These are phyloP conservation scores for Aspergillus taichungensis DNA, from an alignment of 495 filamentous ascomycete species.

Conservation along the genomic window DNA sequence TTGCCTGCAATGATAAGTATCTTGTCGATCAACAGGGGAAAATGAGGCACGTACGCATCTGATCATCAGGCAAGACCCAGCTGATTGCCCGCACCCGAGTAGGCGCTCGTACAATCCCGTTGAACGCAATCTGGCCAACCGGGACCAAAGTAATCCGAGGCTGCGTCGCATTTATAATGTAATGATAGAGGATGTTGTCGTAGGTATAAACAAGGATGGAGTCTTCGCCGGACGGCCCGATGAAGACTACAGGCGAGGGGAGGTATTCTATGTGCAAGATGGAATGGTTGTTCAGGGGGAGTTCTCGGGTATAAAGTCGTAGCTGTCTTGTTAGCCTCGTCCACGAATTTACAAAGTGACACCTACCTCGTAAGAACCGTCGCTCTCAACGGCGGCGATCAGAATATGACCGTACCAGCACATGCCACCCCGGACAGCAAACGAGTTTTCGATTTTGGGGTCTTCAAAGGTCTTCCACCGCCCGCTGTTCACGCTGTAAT, in stretches of 20 bases:
- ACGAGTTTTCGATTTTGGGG: slow-evolving; percentile 72
- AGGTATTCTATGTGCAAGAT: slow-evolving; percentile 69
- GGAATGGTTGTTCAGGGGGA: slow-evolving; percentile 61
- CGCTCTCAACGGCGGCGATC: slow-evolving; percentile 84
- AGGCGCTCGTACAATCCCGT: slow-evolving; percentile 91
- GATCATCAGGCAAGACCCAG: slow-evolving; percentile 91
- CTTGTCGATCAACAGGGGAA: not conserved
- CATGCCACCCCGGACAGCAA: slow-evolving; percentile 90
- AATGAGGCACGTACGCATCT: slow-evolving; percentile 51
- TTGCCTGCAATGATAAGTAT: slow-evolving; percentile 42
- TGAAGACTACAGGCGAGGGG: slow-evolving; percentile 73
- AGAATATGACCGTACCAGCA: slow-evolving; percentile 97
- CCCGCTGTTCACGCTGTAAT: slow-evolving; percentile 91
- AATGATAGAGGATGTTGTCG: slow-evolving; percentile 93
- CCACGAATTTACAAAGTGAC: not conserved
- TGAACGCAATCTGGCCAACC: slow-evolving; percentile 92
- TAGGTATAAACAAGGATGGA: slow-evolving; percentile 94
- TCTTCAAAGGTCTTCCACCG: slow-evolving; percentile 94
- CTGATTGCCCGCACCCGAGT: slow-evolving; percentile 86
- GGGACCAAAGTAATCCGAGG: slow-evolving; percentile 70
- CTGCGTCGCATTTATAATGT: slow-evolving; percentile 65
- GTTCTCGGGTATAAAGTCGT: slow-evolving; percentile 84
- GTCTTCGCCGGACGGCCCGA: slow-evolving; percentile 83
- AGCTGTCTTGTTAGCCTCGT: slow-evolving; percentile 38
- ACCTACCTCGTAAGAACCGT: slow-evolving; percentile 66